phyloP scores from a whole-genome alignment of 2,329 filamentous ascomycete species.

The Dactylellina parvicollis region DNA sequence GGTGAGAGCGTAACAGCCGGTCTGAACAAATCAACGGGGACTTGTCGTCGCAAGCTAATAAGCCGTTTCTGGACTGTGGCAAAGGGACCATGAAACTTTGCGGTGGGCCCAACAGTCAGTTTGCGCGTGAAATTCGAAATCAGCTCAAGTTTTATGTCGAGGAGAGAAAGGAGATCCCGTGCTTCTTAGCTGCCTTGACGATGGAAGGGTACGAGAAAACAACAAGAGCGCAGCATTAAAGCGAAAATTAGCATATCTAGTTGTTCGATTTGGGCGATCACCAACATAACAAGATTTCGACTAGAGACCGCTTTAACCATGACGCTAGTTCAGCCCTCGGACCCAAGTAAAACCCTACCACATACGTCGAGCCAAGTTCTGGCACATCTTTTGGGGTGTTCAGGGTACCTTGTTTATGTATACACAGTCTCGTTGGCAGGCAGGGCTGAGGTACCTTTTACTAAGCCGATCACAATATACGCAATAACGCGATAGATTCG shows the following conservation, averaged over 20 bases:
- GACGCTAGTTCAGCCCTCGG: too few species aligned
- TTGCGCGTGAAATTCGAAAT: conserved; percentile 83
- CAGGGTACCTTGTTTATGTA: too few species aligned
- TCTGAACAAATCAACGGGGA: neutral
- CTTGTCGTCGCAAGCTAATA: neutral
- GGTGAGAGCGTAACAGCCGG: conserved; percentile 51
- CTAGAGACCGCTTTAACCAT: too few species aligned
- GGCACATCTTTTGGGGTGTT: too few species aligned
- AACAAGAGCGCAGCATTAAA: conserved; percentile 56
- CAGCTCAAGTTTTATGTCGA: conserved; percentile 96
- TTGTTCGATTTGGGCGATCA: too few species aligned
- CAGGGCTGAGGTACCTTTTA: too few species aligned
- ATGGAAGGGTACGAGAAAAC: conserved; percentile 58
- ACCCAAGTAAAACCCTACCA: too few species aligned
- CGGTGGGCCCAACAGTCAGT: conserved; percentile 84
- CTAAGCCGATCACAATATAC: too few species aligned
- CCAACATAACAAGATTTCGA: too few species aligned
- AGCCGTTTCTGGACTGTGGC: conserved; percentile 76
- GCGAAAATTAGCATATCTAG: neutral
- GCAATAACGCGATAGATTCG: too few species aligned
- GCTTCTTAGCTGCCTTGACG: conserved; percentile 57
- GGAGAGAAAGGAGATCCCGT: conserved; percentile 68
- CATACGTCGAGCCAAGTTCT: too few species aligned
- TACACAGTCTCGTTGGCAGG: too few species aligned
- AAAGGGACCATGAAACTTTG: conserved; percentile 98